Percentiles rank a stretch among this genome's conserved stretches.
These are phyloP conservation scores for Xylaria hypoxylon DNA, from an alignment of 2,329 filamentous ascomycete species.

Conservation along the genomic window DNA sequence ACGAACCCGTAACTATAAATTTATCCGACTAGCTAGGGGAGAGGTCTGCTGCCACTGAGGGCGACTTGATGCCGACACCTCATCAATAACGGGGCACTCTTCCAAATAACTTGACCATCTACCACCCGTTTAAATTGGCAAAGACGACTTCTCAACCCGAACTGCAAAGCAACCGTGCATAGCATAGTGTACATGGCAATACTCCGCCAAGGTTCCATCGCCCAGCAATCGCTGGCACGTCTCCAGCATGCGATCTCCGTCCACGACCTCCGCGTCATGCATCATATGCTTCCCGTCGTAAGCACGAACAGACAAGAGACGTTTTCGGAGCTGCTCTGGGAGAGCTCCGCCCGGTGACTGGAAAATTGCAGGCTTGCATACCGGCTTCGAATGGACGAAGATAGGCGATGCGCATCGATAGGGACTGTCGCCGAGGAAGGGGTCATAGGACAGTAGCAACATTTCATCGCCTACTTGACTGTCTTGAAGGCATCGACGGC, in stretches of 20 bases:
- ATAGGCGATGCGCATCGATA: conserved; percentile 34
- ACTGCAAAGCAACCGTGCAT: conserved; percentile 34
- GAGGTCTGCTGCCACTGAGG: not conserved
- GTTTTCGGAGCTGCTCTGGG: conserved; percentile 22
- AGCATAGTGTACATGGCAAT: conserved; percentile 35
- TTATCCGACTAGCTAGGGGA: not conserved
- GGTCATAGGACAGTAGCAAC: conserved; percentile 36
- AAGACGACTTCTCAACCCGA: conserved; percentile 30
- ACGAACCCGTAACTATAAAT: not conserved
- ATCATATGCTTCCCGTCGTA: conserved; percentile 36
- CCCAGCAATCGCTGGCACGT: conserved; percentile 24
- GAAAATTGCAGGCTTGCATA: conserved; percentile 19
- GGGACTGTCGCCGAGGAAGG: conserved; percentile 37
- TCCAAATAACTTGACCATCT: not conserved
- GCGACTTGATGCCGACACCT: not conserved
- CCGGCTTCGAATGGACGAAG: conserved; percentile 29
- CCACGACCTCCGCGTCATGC: conserved; percentile 22
- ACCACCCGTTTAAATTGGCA: not conserved
- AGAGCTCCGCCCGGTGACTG: not conserved
- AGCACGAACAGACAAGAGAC: conserved; percentile 26
- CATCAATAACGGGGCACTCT: not conserved
- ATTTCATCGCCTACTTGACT: conserved; percentile 33
- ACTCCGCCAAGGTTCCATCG: conserved; percentile 20
- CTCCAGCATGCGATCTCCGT: conserved; percentile 28
- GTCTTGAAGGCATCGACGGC: conserved; percentile 33